Evolutionary conservation across 192 early-diverging fungal species (phyloP), one percentile per base, ranked within the genome.

Genomic region (Coemansia sp.): DNA sequence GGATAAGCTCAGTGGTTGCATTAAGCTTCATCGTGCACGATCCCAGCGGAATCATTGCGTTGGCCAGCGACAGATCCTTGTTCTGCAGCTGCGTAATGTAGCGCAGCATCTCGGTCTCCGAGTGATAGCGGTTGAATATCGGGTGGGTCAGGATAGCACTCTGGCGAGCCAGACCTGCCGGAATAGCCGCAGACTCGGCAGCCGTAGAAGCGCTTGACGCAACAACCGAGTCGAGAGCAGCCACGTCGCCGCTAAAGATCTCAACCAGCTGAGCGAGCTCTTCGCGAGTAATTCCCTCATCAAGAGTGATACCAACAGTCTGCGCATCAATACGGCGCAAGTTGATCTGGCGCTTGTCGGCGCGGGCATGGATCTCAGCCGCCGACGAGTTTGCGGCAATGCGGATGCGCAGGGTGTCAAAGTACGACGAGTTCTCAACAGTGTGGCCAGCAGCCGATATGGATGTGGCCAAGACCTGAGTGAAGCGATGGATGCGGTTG

Each of bases 1-100:
- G 97, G 70, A 99, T 99, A 92, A 99, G 97, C 84, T 99, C 94
- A 21, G 93, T 93, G 43, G 97, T 98, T 50, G 96, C 96, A 67
- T 99, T 99, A 16, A 99, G 85, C 88, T 99, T 98, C 97, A 99
- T 99, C 61, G 97, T 99, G 86, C 97, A 99, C 45, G 91, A 93
- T 31, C 97, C 97, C 23, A 99, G 85, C 51, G 97, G 93, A 64
- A 99, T 99, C 97, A 99, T 99, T 47, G 97, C 94, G 79, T 99
- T 91, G 56, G 90, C 92, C 55, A 99, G 83, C n/a, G 94, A 96
- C 80, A 99, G 84, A 84, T 99, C 97, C 87, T 96, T 98, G 86
- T 87, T 91, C 84, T 97, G 93, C 29, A 99, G 86, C 65, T 93
- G 87, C 60, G 88, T 85, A 61, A 99, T 91, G 85, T 99, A 99